Evolutionary conservation across 345 rosid genomes (phyloP).

Genomic region (Punica granatum): DNA sequence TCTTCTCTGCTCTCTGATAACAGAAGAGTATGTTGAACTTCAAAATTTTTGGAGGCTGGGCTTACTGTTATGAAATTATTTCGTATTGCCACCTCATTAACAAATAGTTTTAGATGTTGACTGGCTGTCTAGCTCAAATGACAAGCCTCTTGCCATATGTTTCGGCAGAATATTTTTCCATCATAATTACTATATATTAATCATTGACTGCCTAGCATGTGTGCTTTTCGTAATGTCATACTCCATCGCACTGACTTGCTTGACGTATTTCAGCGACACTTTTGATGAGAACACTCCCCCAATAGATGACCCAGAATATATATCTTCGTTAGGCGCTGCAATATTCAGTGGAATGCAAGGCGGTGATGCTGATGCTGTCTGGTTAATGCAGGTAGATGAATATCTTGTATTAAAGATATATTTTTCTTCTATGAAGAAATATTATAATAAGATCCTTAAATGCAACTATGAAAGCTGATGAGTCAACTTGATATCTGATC

Average conservation of each 20-base stretch:
- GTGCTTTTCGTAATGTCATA: neutral
- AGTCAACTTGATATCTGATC: too few relatives aligned
- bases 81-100: too few relatives aligned
- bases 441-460: neutral
- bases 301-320: conserved; percentile 52
- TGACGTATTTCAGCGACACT: conserved; percentile 41
- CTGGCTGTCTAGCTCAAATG: neutral
- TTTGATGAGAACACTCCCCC: conserved; percentile 84
- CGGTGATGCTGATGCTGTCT: conserved; percentile 57
- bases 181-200: neutral
- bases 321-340: conserved; percentile 65
- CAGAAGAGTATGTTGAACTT: neutral
- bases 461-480: neutral
- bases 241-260: neutral
- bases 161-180: neutral
- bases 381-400: conserved; percentile 68
- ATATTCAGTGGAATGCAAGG: conserved; percentile 56
- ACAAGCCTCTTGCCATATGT: neutral
- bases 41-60: neutral
- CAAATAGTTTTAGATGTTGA: too few relatives aligned
- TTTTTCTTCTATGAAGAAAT: neutral
- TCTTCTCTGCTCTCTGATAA: too few relatives aligned
- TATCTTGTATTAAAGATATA: neutral
- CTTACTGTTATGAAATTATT: too few relatives aligned
- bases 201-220: neutral